Evolutionary conservation across 1,284 basidiomycete species (phyloP).

Genomic region (Apiotrichum mycotoxinovorans): DNA sequence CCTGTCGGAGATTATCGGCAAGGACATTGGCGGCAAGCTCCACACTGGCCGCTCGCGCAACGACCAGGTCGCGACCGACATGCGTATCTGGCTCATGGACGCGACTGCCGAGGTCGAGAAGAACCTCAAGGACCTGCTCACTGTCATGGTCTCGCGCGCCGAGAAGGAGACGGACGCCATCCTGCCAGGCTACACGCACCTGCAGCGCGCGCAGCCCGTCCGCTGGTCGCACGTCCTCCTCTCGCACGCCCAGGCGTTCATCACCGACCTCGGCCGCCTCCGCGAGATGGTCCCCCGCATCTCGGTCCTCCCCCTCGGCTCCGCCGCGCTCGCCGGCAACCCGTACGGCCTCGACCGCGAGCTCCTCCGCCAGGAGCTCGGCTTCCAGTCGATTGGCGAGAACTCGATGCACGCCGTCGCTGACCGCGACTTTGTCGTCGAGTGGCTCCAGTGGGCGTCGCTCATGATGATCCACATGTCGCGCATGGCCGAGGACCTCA

Average conservation of each 20-base stretch:
- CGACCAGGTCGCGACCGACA: constrained; percentile 97
- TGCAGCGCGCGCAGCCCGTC: constrained; percentile 95
- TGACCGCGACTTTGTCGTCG: constrained; percentile 94
- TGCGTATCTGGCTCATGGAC: constrained; percentile 90
- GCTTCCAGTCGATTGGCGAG: constrained; percentile 77
- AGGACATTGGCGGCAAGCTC: constrained; percentile 77
- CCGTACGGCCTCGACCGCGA: constrained; percentile 88
- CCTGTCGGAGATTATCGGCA: constrained; percentile 86
- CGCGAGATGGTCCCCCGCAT: constrained; percentile 77
- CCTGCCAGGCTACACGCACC: constrained; percentile 94
- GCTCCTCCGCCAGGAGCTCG: constrained; percentile 78
- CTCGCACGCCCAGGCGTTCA: constrained; percentile 90
- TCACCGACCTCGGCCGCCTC: constrained; percentile 80
- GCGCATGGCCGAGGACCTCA: constrained; percentile 90
- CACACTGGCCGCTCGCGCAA: constrained; percentile 96
- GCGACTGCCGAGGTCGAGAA: constrained; percentile 68
- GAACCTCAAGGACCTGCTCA: constrained; percentile 73
- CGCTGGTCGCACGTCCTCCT: constrained; percentile 96
- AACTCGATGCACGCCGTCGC: constrained; percentile 94
- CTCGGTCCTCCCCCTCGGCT: constrained; percentile 88
- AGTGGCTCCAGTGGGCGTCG: constrained; percentile 95
- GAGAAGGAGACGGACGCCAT: constrained; percentile 86
- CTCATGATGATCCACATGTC: constrained; percentile 90
- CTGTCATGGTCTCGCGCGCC: constrained; percentile 84
- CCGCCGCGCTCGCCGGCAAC: constrained; percentile 93